These are phyloP conservation scores for Talaromyces marneffei DNA, from an alignment of 2,329 filamentous ascomycete genomes.

Conservation along the genomic window DNA sequence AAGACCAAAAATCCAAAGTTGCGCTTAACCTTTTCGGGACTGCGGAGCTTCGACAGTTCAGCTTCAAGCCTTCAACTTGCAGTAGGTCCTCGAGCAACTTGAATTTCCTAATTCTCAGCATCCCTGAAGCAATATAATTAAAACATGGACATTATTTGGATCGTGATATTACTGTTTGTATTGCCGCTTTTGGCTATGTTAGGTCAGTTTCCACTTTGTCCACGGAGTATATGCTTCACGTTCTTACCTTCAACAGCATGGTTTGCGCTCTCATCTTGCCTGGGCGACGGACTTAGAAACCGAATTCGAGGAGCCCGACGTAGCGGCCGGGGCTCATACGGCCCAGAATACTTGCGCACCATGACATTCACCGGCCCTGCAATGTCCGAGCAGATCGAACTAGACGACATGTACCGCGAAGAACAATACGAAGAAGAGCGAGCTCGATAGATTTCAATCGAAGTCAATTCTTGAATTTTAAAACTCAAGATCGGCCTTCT, in stretches of 20 bases:
- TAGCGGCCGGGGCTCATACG: slow-evolving; percentile 45
- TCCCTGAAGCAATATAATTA: neutral
- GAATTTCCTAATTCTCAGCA: neutral
- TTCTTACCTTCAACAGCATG: slow-evolving; percentile 35
- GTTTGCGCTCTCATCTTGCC: slow-evolving; percentile 51
- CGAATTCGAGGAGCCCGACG: slow-evolving; percentile 42
- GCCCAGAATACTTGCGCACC: slow-evolving; percentile 50
- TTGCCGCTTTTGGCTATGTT: slow-evolving; percentile 32
- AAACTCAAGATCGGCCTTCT: slow-evolving; percentile 70
- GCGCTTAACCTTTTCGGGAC: neutral
- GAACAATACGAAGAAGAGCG: slow-evolving; percentile 28
- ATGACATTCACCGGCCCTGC: slow-evolving; percentile 50
- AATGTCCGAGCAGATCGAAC: slow-evolving; percentile 58
- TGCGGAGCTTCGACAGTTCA: neutral
- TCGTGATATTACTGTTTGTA: slow-evolving; percentile 34
- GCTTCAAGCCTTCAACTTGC: neutral
- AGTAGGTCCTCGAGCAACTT: neutral
- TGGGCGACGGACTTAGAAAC: slow-evolving; percentile 49
- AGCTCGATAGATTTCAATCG: neutral
- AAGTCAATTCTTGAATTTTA: slow-evolving; percentile 32
- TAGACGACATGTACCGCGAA: slow-evolving; percentile 54
- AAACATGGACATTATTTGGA: slow-evolving; percentile 30
- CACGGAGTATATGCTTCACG: too few species aligned
- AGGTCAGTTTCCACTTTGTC: slow-evolving; percentile 30
- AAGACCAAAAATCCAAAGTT: neutral